Evolutionary conservation across 768 basidiomycete genomes (phyloP).

Genomic region (Hemileccinum impolitum): DNA sequence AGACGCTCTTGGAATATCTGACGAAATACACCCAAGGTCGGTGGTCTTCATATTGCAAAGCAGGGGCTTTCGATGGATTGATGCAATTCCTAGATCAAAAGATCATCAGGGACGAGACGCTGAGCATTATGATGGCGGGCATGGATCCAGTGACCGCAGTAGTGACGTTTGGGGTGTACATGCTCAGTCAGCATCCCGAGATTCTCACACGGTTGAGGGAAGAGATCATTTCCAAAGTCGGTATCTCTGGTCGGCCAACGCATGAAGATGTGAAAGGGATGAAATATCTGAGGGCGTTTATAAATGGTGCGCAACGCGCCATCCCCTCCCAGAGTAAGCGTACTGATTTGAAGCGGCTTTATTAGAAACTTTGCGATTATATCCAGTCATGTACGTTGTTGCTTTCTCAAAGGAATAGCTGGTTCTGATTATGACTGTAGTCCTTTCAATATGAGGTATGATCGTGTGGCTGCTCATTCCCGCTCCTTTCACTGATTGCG

Average conservation of each 20-base stretch:
- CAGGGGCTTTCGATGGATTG: too few species aligned
- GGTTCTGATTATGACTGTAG: conserved; percentile 13
- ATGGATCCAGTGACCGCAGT: conserved; percentile 44
- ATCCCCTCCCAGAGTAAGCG: not conserved
- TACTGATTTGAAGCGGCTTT: not conserved
- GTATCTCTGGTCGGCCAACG: conserved; percentile 45
- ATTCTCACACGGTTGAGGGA: conserved; percentile 47
- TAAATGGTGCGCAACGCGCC: conserved; percentile 46
- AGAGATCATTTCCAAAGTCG: conserved; percentile 54
- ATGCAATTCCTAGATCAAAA: conserved; percentile 13
- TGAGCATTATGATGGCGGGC: conserved; percentile 31
- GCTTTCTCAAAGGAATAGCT: not conserved
- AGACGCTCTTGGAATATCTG: too few species aligned
- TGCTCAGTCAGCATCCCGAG: conserved; percentile 39
- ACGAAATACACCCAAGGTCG: too few species aligned
- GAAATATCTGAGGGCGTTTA: conserved; percentile 62
- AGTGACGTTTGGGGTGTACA: conserved; percentile 15
- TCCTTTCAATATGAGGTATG: conserved; percentile 23
- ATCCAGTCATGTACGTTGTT: conserved; percentile 26
- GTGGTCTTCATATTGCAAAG: too few species aligned
- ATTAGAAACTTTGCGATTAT: conserved; percentile 32
- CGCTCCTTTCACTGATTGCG: not conserved
- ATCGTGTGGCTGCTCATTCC: too few species aligned
- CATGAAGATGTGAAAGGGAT: conserved; percentile 57
- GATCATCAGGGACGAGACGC: conserved; percentile 22